phyloP scores from a whole-genome alignment of 345 rosid genomes.

The Pistacia atlantica region DNA sequence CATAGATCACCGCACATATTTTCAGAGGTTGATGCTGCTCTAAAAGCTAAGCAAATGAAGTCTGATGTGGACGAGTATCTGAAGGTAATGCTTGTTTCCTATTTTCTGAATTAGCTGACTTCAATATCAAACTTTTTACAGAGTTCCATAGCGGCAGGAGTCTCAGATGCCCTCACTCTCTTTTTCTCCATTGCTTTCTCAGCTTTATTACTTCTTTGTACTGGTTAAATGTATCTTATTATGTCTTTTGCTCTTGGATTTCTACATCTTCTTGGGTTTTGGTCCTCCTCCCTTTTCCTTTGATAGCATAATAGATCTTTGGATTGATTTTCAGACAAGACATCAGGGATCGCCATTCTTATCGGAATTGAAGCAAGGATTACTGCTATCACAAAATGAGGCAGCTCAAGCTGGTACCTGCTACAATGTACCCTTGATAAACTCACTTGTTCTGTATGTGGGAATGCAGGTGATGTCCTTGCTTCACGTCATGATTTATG shows the following conservation, averaged over 20 bases:
- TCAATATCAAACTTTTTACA: too few species aligned
- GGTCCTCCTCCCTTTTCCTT: neutral
- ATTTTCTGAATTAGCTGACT: too few species aligned
- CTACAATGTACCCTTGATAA: conserved; percentile 42
- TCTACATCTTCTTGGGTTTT: neutral
- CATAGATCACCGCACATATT: conserved; percentile 33
- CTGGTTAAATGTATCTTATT: neutral
- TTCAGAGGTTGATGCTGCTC: conserved; percentile 45
- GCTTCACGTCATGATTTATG: neutral
- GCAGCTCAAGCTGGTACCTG: conserved; percentile 40
- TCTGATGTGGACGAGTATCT: conserved; percentile 48
- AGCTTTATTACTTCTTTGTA: neutral
- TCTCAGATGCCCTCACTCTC: neutral
- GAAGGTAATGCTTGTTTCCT: conserved; percentile 26
- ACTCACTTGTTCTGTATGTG: conserved; percentile 41
- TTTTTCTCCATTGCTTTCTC: neutral
- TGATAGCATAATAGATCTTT: neutral
- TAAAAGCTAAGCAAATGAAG: conserved; percentile 40
- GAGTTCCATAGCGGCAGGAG: neutral
- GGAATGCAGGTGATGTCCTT: conserved; percentile 43
- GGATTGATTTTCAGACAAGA: conserved; percentile 28
- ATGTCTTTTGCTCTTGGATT: neutral
- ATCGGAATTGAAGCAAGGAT: conserved; percentile 34
- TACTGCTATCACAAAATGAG: conserved; percentile 32
- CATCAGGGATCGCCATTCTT: conserved; percentile 36